A percentile compares a stretch with the other conserved stretches of the same genome.
Conservation (phyloP, 148 eudicot species). For the Euryodendron excelsum region DNA sequence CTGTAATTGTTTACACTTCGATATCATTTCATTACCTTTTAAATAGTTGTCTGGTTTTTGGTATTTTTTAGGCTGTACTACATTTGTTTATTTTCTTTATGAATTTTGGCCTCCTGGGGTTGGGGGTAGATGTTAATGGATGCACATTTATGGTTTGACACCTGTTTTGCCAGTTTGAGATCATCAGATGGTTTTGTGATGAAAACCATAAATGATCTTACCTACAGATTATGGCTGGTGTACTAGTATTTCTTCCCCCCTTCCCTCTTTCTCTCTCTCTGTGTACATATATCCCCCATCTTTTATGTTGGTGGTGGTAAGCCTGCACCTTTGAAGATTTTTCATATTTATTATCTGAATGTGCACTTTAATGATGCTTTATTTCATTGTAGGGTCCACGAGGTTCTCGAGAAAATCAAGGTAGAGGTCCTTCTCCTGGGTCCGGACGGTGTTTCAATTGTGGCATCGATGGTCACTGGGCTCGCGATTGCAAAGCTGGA, state of each 20-base stretch:
- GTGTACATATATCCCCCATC: no score
- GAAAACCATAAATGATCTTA: no score
- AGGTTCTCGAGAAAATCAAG: conserved; percentile 68
- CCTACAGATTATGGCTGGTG: no score
- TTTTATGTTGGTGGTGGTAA: background rate
- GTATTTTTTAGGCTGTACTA: background rate
- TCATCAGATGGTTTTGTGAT: no score
- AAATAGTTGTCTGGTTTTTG: background rate
- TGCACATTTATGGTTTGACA: no score
- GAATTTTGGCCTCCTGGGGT: background rate
- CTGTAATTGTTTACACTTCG: no score
- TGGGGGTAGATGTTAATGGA: no score
- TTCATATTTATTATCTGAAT: background rate
- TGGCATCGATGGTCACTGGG: conserved; percentile 97
- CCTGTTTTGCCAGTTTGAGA: no score
- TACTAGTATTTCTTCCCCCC: no score
- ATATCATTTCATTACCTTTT: background rate
- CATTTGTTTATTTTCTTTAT: background rate
- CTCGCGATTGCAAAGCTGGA: conserved; percentile 95
- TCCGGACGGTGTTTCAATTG: conserved; percentile 94
- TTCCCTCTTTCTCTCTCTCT: no score
- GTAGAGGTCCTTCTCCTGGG: conserved; percentile 88
- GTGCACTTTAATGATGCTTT: background rate
- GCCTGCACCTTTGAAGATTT: background rate
- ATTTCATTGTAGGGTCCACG: conserved; percentile 51